Percentiles rank a stretch among this genome's conserved stretches.
phyloP scores from a whole-genome alignment of 2,329 filamentous ascomycete species.

The Epichloe bromicola region DNA sequence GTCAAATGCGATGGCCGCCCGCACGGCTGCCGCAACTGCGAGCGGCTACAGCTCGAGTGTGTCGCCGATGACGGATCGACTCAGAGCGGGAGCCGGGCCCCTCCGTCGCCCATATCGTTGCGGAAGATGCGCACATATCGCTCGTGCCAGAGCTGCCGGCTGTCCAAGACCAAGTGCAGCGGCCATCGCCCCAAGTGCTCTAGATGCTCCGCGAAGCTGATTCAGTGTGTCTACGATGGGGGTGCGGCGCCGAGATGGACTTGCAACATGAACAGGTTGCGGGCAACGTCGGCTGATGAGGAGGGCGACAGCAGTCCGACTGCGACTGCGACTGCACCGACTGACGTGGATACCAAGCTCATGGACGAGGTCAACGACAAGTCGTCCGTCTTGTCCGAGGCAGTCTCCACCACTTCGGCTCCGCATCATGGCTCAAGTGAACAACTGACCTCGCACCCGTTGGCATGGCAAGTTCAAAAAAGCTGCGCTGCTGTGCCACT shows the following conservation, averaged over 20 bases:
- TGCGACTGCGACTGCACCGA: neutral
- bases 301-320: neutral
- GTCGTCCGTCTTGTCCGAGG: neutral
- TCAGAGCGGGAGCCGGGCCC: constrained; percentile 13
- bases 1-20: constrained; percentile 30
- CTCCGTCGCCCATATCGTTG: constrained; percentile 17
- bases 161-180: constrained; percentile 30
- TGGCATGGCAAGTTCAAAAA: constrained; percentile 3
- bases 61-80: constrained; percentile 22
- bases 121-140: constrained; percentile 28
- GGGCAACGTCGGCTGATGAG: neutral
- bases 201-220: constrained; percentile 19
- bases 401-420: neutral
- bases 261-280: constrained; percentile 16
- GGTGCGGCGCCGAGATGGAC: constrained; percentile 25
- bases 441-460: constrained; percentile 1
- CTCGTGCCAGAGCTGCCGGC: constrained; percentile 25
- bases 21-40: constrained; percentile 29
- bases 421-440: neutral
- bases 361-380: neutral
- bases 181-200: constrained; percentile 27
- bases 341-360: neutral
- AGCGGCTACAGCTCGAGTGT: constrained; percentile 28
- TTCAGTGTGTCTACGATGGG: constrained; percentile 26
- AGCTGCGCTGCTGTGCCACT: neutral